phyloP scores from a whole-genome alignment of 2,329 filamentous ascomycete genomes.

The Trichoderma asperellum region DNA sequence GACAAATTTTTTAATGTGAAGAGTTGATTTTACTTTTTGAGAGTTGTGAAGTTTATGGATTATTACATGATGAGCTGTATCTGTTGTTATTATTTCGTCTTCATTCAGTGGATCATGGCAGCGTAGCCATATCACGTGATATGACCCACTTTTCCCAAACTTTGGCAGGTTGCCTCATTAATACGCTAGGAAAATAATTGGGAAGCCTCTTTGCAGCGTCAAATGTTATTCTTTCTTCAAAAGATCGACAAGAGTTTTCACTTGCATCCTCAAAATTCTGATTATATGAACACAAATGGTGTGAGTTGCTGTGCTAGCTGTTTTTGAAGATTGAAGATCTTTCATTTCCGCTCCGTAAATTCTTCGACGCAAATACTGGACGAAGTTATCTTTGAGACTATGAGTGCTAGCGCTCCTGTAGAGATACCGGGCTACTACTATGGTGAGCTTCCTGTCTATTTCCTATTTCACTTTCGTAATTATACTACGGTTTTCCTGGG shows the following conservation, averaged over 20 bases:
- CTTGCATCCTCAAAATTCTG: neutral
- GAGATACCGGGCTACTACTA: slow-evolving; percentile 60
- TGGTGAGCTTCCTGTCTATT: slow-evolving; percentile 42
- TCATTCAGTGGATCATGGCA: neutral
- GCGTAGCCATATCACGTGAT: neutral
- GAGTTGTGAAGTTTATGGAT: neutral
- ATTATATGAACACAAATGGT: no score
- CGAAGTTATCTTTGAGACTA: slow-evolving; percentile 30
- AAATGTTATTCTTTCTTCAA: neutral
- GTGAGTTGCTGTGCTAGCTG: neutral
- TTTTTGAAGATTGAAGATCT: neutral
- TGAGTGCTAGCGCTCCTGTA: slow-evolving; percentile 34
- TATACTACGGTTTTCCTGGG: neutral
- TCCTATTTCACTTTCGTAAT: neutral
- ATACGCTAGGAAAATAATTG: neutral
- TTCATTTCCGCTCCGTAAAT: neutral
- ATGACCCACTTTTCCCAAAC: neutral
- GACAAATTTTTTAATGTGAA: slow-evolving; percentile 9
- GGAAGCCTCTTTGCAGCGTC: neutral
- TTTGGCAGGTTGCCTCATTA: neutral
- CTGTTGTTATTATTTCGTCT: neutral
- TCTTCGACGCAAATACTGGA: neutral
- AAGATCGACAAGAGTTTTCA: neutral
- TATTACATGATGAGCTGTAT: neutral
- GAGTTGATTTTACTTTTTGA: neutral